Evolutionary conservation across 1,139 yeast species (phyloP), one percentile per base, ranked within the genome.

Genomic region (Keqinozyma sinolaborantium): DNA sequence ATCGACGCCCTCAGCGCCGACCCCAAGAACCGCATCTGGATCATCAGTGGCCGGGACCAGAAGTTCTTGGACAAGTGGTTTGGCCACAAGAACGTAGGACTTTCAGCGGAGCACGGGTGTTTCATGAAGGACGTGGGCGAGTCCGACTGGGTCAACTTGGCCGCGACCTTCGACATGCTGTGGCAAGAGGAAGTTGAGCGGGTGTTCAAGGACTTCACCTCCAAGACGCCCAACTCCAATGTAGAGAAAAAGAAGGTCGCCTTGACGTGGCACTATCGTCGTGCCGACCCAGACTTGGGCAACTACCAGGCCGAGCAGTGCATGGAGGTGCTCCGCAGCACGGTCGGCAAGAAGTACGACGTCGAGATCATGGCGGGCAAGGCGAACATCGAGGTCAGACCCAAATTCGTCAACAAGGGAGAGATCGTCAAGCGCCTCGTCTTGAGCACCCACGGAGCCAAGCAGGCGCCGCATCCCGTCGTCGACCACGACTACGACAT

Each of bases 61-160:
- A 78, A 69, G 30, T 94, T 94, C 54, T 70, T 94, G 47, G 95
- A 84, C 44, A 79, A 80, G 58, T 90, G 97, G 95, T 67, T 90
- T 43, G 97, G 97, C 13, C 50, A 74, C 29, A 71, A 74, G 45
- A 58, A 71, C 42, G 65, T 92, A 25, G 97, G 97, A 2, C 68
- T 94, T 36, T 81, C 94, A 38, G 97, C 98, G 0, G 99, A 94
- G 55, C 99, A 94, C 57, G 99, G 99, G 8, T 90, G 97, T 51
- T 94, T 92, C 50, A 75, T 92, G 73, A 83, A 83, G 50, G 82
- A 77, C 41, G 73, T 83, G 10, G 79, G 79, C 4, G 53, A 66
- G 2, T 51, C 56, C 6, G 63, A 72, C 16, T 94, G 99, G 99
- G 73, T 77, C 25, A 92, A 92, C 51, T 70, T 94, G 39, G 83